phyloP scores from a whole-genome alignment of 2,329 filamentous ascomycete genomes.

The Phialophora chinensis region DNA sequence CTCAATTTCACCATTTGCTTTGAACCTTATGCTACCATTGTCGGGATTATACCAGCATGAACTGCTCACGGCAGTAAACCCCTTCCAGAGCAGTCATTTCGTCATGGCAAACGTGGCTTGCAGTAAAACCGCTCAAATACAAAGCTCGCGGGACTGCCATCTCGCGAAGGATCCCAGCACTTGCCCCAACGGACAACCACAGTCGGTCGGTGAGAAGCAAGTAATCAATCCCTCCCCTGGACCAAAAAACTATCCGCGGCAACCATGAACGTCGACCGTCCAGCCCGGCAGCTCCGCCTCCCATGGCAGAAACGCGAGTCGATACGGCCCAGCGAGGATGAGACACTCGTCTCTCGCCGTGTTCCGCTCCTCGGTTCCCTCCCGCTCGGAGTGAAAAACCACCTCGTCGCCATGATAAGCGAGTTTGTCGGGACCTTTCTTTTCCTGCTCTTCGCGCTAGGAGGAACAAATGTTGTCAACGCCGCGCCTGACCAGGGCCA shows the following conservation, averaged over 20 bases:
- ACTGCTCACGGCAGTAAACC: not conserved
- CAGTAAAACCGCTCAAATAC: not conserved
- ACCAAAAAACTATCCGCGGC: not conserved
- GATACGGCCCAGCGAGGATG: conserved; percentile 28
- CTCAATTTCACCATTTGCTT: not conserved
- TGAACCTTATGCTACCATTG: not conserved
- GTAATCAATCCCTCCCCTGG: not conserved
- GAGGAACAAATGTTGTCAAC: conserved; percentile 54
- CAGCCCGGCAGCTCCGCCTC: conserved; percentile 25
- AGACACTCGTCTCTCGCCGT: conserved; percentile 33
- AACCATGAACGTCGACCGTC: conserved; percentile 24
- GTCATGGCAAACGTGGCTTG: not conserved
- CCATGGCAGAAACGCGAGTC: conserved; percentile 31
- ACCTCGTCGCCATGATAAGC: conserved; percentile 53
- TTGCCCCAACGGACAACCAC: not conserved
- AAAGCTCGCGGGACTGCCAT: not conserved
- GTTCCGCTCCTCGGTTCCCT: conserved; percentile 24
- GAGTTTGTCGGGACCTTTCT: conserved; percentile 61
- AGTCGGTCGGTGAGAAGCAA: not conserved
- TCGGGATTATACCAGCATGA: not conserved
- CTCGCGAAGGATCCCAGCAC: not conserved
- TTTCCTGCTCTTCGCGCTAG: conserved; percentile 58
- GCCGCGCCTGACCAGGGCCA: conserved; percentile 40
- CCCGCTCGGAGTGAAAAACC: conserved; percentile 22
- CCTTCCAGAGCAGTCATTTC: not conserved